A percentile compares a stretch with the other conserved stretches of the same genome.
Evolutionary conservation across 495 filamentous ascomycete genomes (phyloP).

Genomic region (Daldinia vernicosa): DNA sequence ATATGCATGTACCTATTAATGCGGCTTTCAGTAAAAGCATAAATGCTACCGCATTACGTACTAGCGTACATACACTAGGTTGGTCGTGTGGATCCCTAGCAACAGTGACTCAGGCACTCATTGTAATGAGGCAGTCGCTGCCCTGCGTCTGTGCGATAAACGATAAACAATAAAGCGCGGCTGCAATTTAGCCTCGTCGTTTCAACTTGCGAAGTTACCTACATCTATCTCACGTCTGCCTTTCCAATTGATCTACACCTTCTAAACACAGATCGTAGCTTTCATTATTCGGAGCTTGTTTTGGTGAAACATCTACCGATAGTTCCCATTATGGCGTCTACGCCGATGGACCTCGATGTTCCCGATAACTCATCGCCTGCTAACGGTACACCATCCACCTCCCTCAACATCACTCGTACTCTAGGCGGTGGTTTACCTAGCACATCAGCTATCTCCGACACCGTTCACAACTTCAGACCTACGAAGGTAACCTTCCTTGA

Average conservation of each 20-base stretch:
- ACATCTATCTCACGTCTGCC: not conserved
- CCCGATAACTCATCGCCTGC: constrained; percentile 47
- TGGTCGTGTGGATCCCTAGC: too few species aligned
- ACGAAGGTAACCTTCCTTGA: constrained; percentile 56
- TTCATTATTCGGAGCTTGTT: not conserved
- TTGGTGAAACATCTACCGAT: not conserved
- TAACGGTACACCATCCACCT: constrained; percentile 46
- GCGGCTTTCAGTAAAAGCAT: not conserved
- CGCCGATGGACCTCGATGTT: constrained; percentile 62
- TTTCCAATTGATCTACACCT: not conserved
- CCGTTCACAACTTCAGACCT: constrained; percentile 58
- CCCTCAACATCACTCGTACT: constrained; percentile 52
- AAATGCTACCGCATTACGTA: too few species aligned
- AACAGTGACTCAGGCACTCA: too few species aligned
- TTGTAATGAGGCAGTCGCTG: too few species aligned
- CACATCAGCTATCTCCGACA: constrained; percentile 56
- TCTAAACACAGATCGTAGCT: not conserved
- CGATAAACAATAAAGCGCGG: not conserved
- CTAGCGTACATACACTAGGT: too few species aligned
- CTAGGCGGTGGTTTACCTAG: constrained; percentile 46
- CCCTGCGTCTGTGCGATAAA: too few species aligned
- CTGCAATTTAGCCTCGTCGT: constrained; percentile 4
- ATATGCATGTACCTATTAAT: not conserved
- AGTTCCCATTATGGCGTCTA: constrained; percentile 55
- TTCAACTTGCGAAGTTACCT: constrained; percentile 1